Evolutionary conservation across 176 grass and related monocot genomes (phyloP).

Genomic region (Microstegium vimineum): DNA sequence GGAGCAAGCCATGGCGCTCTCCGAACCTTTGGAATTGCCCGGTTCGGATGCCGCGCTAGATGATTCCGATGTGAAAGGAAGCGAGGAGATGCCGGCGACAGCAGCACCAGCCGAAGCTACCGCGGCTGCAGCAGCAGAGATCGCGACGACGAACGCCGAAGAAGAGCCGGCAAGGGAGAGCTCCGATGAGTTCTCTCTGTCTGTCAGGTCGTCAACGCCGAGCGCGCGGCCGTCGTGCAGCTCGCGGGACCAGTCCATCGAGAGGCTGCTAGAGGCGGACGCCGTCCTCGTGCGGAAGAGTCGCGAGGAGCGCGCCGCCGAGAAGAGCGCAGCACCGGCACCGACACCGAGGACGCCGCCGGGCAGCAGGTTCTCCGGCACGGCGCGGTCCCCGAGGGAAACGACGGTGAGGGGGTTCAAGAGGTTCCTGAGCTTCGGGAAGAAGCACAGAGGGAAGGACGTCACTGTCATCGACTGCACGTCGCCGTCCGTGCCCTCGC

Average conservation of each 20-base stretch:
- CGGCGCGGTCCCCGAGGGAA: conserved; percentile 29
- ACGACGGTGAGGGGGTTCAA: conserved; percentile 50
- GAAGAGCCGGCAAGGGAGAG: conserved; percentile 39
- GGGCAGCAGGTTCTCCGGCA: conserved; percentile 1
- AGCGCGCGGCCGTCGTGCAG: conserved; percentile 48
- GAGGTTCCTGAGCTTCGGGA: conserved; percentile 65
- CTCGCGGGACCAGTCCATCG: conserved; percentile 31
- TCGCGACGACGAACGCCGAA: conserved; percentile 19
- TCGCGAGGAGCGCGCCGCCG: conserved; percentile 24
- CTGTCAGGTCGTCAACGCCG: conserved; percentile 40
- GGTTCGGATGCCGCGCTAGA: neutral
- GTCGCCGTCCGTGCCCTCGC: conserved; percentile 33
- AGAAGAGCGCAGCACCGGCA: neutral
- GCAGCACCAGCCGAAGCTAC: neutral
- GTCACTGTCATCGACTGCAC: conserved; percentile 46
- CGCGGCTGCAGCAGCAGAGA: neutral
- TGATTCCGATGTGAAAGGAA: neutral
- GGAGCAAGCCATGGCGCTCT: neutral
- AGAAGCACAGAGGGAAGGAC: conserved; percentile 49
- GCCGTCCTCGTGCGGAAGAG: conserved; percentile 50
- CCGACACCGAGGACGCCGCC: neutral
- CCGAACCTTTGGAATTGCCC: neutral
- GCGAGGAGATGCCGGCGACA: neutral
- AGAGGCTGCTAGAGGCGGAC: conserved; percentile 42
- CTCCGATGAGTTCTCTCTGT: conserved; percentile 44